Evolutionary conservation across 441 rosid species (phyloP).

Genomic region (Gossypium davidsonii): DNA sequence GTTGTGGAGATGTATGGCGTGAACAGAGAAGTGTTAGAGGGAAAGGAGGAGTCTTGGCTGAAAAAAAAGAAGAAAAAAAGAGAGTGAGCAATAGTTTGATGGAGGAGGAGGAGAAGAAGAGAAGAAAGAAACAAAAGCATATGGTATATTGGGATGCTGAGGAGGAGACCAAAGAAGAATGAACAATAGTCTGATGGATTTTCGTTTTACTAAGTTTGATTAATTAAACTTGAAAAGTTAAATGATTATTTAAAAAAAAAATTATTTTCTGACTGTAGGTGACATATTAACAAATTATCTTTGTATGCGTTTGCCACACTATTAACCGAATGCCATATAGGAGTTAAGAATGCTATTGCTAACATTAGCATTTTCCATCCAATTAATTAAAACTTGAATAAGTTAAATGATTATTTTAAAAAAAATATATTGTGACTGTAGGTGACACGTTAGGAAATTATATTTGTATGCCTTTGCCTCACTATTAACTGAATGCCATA

Average conservation of each 20-base stretch:
- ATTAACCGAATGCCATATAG: neutral
- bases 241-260: neutral
- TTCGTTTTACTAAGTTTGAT: neutral
- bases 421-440: neutral
- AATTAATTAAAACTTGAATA: neutral
- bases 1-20: neutral
- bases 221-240: neutral
- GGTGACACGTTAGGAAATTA: neutral
- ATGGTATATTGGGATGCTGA: neutral
- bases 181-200: neutral
- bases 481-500: neutral
- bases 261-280: neutral
- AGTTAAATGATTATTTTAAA: too few species aligned
- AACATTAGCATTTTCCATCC: neutral
- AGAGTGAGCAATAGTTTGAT: too few species aligned
- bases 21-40: neutral
- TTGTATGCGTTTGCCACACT: neutral
- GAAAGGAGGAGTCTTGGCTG: conserved; percentile 2
- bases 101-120: neutral
- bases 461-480: neutral
- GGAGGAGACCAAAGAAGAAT: conserved; percentile 4
- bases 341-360: neutral
- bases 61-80: neutral
- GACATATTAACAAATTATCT: neutral
- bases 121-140: neutral